A percentile compares a stretch with the other conserved stretches of the same genome.
Evolutionary conservation across 1,284 basidiomycete genomes (phyloP).

Genomic region (Pholiota adiposa): DNA sequence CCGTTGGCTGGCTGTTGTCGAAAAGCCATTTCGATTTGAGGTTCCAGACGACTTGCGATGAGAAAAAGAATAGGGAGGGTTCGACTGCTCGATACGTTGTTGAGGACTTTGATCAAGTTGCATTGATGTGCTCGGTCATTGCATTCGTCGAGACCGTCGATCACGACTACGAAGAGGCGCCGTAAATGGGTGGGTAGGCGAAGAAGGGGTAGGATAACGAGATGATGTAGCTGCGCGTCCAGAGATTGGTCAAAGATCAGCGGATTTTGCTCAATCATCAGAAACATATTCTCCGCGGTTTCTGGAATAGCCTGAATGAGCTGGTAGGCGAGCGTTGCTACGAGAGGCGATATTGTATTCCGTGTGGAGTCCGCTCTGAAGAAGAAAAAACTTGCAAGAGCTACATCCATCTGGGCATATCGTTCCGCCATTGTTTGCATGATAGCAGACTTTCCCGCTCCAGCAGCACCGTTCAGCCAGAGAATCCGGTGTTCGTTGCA

Average conservation of each 20-base stretch:
- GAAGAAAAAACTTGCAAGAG: slow-evolving; percentile 8
- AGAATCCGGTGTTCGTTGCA: neutral
- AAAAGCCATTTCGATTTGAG: neutral
- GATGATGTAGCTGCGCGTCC: neutral
- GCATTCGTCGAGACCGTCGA: slow-evolving; percentile 8
- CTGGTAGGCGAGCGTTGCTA: slow-evolving; percentile 1
- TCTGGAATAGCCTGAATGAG: neutral
- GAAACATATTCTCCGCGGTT: neutral
- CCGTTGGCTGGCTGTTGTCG: neutral
- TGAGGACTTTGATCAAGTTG: neutral
- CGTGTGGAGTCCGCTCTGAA: neutral
- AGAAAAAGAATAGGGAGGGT: neutral
- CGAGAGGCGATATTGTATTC: neutral
- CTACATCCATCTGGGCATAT: neutral
- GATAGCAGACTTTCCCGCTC: slow-evolving; percentile 10
- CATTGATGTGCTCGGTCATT: neutral
- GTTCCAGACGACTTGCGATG: slow-evolving; percentile 3
- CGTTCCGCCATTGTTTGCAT: slow-evolving; percentile 6
- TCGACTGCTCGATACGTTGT: neutral
- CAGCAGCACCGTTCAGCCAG: slow-evolving; percentile 7
- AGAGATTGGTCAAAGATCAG: slow-evolving; percentile 1
- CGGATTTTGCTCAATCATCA: neutral
- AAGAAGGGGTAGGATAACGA: neutral
- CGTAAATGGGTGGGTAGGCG: neutral
- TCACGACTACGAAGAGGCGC: neutral